Base-by-base conservation (phyloP, 805 yeast genomes). In the Priceomyces melissophilus region DNA sequence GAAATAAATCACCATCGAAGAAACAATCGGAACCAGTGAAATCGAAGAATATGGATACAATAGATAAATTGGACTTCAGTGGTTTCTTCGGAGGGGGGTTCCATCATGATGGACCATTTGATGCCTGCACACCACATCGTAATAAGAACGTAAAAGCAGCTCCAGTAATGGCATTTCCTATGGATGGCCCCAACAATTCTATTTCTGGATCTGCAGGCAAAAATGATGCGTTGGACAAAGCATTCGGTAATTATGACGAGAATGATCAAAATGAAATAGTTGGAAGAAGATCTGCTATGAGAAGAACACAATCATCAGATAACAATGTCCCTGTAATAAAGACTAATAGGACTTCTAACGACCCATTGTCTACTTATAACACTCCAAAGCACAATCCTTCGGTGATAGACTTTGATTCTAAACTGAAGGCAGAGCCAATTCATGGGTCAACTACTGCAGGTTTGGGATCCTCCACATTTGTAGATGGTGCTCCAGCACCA, bases 31-130 rank as follows among this genome's bases (percentile, higher is more conserved):
- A 67, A 56, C 61, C 70, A 3, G 67, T 67, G 54, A 71, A 78
- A 50, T 76, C 89, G 10, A 81, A 82, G 52, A 86, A 89, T 51
- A 82, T 90, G 41, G 99, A 91, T 57, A 87, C 95, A 3, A 93
- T 93, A 52, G 99, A 93, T 67, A 87, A 87, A 63, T 73, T 93
- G 55, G 99, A 93, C 62, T 99, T 91, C 35, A 90, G 97, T 10
- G 97, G 96, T 1, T 75, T 90, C 46, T 90, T 87, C 59, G 97
- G 96, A 17, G 82, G 87, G 37, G 87, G 95, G 2, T 93, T 93
- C 75, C 99, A 93, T 63, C 98, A 93, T 63, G 99, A 93, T 66
- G 99, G 99, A 10, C 99, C 99, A 11, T 93, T 93, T 60, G 99
- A 93, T 61, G 99, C 99, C 1, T 91, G 98, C 63, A 86, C 95